Conservation (phyloP, 1,284 basidiomycete species). For the Puccinia hordei region DNA sequence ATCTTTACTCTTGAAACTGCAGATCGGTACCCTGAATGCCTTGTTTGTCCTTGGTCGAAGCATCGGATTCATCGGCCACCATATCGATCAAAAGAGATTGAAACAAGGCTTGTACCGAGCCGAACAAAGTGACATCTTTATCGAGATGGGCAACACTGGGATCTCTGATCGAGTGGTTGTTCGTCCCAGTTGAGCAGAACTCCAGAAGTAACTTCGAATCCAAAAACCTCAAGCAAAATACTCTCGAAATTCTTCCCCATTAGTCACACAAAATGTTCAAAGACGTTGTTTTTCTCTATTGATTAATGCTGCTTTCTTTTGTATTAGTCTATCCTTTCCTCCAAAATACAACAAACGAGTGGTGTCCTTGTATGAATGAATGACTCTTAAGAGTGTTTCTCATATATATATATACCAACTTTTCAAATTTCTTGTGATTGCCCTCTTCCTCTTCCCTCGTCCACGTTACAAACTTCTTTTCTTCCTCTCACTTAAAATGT, state of each 20-base stretch:
- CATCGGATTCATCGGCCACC: slow-evolving; percentile 95
- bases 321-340: background rate
- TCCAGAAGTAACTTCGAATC: background rate
- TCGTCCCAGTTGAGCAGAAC: slow-evolving; percentile 15
- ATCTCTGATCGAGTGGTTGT: slow-evolving; percentile 49
- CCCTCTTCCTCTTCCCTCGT: background rate
- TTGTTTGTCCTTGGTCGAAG: slow-evolving; percentile 95
- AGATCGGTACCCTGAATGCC: slow-evolving; percentile 87
- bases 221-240: background rate
- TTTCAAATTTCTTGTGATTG: background rate
- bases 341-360: background rate
- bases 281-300: background rate
- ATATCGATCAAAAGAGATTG: slow-evolving; percentile 91
- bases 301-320: background rate
- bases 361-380: slow-evolving; percentile 8
- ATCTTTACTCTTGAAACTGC: background rate
- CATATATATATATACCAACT: background rate
- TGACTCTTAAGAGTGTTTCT: background rate
- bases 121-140: slow-evolving; percentile 50
- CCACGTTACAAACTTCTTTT: too few relatives aligned
- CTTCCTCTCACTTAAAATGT: too few relatives aligned
- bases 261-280: background rate
- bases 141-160: slow-evolving; percentile 38
- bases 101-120: slow-evolving; percentile 64
- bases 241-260: too few relatives aligned